phyloP scores from a whole-genome alignment of 2,329 filamentous ascomycete species.

The Pseudogymnoascus sp. region DNA sequence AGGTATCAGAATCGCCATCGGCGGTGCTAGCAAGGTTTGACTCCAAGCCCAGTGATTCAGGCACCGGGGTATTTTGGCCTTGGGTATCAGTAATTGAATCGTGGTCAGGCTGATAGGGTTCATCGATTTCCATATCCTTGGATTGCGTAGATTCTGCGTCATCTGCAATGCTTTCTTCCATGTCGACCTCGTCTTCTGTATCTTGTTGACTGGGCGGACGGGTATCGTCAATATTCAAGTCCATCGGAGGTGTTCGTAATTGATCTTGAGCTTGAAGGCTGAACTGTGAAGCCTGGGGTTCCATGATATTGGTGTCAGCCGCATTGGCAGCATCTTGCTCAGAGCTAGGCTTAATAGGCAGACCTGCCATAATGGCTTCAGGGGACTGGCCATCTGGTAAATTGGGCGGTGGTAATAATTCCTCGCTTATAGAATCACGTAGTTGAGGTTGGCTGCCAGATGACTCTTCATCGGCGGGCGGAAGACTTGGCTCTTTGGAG shows the following conservation, averaged over 20 bases:
- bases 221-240: not conserved
- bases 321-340: not conserved
- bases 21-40: constrained; percentile 6
- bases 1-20: constrained; percentile 40
- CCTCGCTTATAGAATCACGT: not conserved
- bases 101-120: not conserved
- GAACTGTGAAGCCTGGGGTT: not conserved
- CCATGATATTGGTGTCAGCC: not conserved
- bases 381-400: not conserved
- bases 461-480: not conserved
- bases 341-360: not conserved
- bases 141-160: not conserved
- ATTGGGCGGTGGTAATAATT: not conserved
- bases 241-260: not conserved
- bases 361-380: not conserved
- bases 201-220: constrained; percentile 11
- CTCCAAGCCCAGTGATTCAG: not conserved
- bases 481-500: not conserved
- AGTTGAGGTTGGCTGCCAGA: not conserved
- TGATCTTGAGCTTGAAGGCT: not conserved
- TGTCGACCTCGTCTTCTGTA: constrained; percentile 14
- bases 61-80: not conserved
- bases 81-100: not conserved
- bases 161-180: constrained; percentile 9
- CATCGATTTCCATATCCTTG: constrained; percentile 4